Evolutionary conservation across 78 protist genomes (phyloP), one percentile per base, ranked within the genome.

Genomic region (Emiliania huxleyi): DNA sequence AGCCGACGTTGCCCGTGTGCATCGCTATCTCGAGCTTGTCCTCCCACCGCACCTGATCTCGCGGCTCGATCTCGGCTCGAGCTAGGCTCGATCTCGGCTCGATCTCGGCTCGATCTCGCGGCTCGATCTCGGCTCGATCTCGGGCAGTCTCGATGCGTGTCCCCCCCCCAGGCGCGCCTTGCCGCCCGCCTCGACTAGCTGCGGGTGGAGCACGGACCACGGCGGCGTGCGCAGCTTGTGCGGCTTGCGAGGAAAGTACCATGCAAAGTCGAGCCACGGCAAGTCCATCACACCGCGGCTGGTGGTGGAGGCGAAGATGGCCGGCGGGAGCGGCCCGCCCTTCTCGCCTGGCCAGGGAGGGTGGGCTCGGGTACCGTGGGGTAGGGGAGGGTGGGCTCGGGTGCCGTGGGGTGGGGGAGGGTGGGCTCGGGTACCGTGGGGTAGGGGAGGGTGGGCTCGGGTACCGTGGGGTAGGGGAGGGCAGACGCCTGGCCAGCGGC

Each of bases 221-320:
- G 73, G 73, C n/a, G 73, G 73, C 73, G 73, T 62, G 73, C 73
- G 73, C n/a, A 62, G 73, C 73, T 62, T 62, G 73, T 62, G 73
- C n/a, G 12, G n/a, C 73, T n/a, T n/a, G n/a, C n/a, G 62, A 52
- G 62, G 62, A 8, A 62, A 21, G 73, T 4, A 62, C 73, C 73
- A 62, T 23, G 75, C 75, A 26, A 69, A 12, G 75, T 12, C 75
- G 0, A 35, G 81, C 81, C 81, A 71, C 37, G 81, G 42, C 3
- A 71, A 35, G 81, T 71, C 81, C 35, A 71, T 6, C n/a, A 19
- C n/a, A 8, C 42, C 81, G 37, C 42, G 3, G 81, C n/a, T 35
- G 37, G 5, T 71, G 43, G 81, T 71, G n/a, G 81, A 71, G 15
- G 81, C 15, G 81, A 71, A 71, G 45, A 71, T 6, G 1, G 81